A percentile compares a stretch with the other conserved stretches of the same genome.
Conservation (phyloP, 176 grass and related monocot species). For the Musa beccarii region DNA sequence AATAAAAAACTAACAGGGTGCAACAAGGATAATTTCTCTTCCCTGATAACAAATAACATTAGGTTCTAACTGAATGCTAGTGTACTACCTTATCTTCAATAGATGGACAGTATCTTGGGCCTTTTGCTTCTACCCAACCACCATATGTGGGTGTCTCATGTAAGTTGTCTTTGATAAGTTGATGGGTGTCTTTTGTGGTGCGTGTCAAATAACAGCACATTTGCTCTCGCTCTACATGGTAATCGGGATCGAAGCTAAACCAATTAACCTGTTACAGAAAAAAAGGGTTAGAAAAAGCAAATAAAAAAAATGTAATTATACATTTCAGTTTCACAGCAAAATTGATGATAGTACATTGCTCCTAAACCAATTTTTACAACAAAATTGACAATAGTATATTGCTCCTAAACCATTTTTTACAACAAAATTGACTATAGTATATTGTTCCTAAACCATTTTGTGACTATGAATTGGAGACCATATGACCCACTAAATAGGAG, state of each 20-base stretch:
- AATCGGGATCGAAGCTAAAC: conserved; percentile 98
- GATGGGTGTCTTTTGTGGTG: conserved; percentile 82
- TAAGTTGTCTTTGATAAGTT: conserved; percentile 80
- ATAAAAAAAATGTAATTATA: background rate
- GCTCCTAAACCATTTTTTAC: no score
- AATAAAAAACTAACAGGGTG: background rate
- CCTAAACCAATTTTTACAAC: background rate
- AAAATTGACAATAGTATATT: background rate
- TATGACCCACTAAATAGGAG: background rate
- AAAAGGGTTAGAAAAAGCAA: conserved; percentile 1
- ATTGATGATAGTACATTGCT: background rate
- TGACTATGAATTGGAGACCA: background rate
- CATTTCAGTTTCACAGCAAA: background rate
- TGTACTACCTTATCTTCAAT: conserved; percentile 93
- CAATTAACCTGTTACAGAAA: conserved; percentile 69
- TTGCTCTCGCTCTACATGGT: conserved; percentile 71
- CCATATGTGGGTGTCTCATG: conserved; percentile 96
- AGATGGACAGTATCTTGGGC: conserved; percentile 86
- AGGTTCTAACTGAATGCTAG: background rate
- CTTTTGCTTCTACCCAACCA: conserved; percentile 95
- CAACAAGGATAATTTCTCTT: background rate
- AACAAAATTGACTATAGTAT: no score
- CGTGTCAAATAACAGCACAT: conserved; percentile 96
- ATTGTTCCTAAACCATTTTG: no score
- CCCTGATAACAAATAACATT: conserved; percentile 4